A percentile compares a stretch with the other conserved stretches of the same genome.
Conservation (phyloP, 306 rosid species). For the Trifolium dubium region DNA sequence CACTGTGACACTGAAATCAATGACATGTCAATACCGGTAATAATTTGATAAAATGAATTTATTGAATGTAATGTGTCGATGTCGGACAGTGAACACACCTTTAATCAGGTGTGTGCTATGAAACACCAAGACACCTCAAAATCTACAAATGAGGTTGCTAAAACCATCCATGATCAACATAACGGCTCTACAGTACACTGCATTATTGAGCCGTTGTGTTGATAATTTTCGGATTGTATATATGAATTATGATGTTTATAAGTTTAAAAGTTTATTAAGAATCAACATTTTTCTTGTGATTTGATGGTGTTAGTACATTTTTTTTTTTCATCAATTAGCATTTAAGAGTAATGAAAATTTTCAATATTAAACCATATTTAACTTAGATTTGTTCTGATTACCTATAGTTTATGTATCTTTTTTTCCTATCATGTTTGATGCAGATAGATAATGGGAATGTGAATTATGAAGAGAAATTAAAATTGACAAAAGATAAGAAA, state of each 20-base stretch:
- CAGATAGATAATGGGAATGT: slow-evolving; percentile 36
- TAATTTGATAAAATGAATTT: too few relatives aligned
- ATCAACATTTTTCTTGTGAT: neutral
- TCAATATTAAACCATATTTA: neutral
- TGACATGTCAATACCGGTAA: neutral
- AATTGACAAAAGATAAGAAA: slow-evolving; percentile 10
- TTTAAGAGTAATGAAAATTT: neutral
- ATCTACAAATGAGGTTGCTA: too few relatives aligned
- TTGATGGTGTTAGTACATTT: neutral
- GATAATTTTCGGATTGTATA: neutral
- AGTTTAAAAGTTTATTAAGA: neutral
- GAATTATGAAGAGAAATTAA: neutral
- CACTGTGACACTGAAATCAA: neutral
- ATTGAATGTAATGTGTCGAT: neutral
- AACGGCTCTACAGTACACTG: neutral
- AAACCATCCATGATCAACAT: neutral
- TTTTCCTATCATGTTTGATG: slow-evolving; percentile 10
- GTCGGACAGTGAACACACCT: too few relatives aligned
- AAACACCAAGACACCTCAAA: too few relatives aligned
- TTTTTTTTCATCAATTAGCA: neutral
- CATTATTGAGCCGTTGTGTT: neutral
- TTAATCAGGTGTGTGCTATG: too few relatives aligned
- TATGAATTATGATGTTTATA: neutral
- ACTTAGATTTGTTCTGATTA: neutral
- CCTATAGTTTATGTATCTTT: neutral